Evolutionary conservation across 495 filamentous ascomycete genomes (phyloP), one percentile per base, ranked within the genome.

Genomic region (Friedmanniomyces endolithicus): DNA sequence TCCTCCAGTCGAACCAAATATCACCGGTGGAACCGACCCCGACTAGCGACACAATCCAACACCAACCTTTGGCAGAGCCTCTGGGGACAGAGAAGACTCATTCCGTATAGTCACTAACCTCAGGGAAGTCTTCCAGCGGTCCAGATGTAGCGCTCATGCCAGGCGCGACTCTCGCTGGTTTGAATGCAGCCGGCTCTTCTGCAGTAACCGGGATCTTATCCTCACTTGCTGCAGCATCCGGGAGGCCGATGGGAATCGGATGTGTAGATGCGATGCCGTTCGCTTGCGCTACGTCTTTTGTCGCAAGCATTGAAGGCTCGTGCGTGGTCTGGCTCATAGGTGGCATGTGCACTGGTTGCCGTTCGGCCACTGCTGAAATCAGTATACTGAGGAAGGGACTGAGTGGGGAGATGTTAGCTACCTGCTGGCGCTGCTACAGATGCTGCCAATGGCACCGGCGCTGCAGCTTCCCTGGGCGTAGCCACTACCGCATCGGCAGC

Each of bases 81-180:
- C 19, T 14, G 6, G 6, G 6, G 16, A 47, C 8, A 31, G 24
- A 33, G 34, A 6, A 3, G 29, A 6, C 1, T 17, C n/a, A 22
- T 25, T 25, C 19, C 2, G 16, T 11, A n/a, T 47, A 53, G 20
- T 35, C 9, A 27, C 33, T 43, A 58, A 55, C 59, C 50, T 64
- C 63, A 16, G 63, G 63, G 37, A 60, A 56, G 48, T 63, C 63
- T 25, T 63, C 61, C 14, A 65, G 49, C 23, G 63, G 63, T 20
- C 63, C 63, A 31, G 57, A 60, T 17, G 63, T 65, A 0, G 63
- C 63, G 43, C 61, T 63, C 63, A 65, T 65, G 40, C 60, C 63
- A 3, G 61, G 61, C 16, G 58, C 63, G 12, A 49, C 47, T 24
- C 48, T 31, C 1, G 40, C 33, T 22, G 56, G n/a, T 37, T 50